Percentiles rank a stretch among this genome's conserved stretches.
Conservation (phyloP, 2,329 filamentous ascomycete species). For the Talaromyces islandicus region DNA sequence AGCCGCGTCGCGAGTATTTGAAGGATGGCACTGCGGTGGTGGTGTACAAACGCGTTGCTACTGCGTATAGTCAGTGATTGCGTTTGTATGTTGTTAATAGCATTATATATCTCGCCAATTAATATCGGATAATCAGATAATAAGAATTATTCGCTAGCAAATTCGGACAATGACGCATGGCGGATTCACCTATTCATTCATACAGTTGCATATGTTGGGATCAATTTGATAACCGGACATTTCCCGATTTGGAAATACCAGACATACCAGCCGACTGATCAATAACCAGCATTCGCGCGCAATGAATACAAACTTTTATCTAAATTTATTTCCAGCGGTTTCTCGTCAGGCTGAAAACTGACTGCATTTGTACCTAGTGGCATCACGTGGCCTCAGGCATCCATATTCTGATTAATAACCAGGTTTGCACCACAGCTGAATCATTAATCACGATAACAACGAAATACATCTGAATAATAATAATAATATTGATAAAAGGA, state of each 20-base stretch:
- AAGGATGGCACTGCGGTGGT: constrained; percentile 18
- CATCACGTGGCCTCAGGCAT: not conserved
- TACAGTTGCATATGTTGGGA: too few species aligned
- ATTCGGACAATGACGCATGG: not conserved
- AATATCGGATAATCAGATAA: not conserved
- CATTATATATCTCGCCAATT: not conserved
- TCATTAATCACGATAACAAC: not conserved
- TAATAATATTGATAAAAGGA: too few species aligned
- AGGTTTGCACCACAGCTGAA: not conserved
- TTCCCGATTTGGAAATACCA: not conserved
- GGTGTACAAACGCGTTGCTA: constrained; percentile 12
- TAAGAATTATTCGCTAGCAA: not conserved
- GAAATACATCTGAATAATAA: not conserved
- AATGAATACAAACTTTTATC: not conserved
- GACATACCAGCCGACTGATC: too few species aligned
- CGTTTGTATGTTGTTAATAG: not conserved
- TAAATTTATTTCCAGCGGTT: not conserved
- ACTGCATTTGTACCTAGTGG: not conserved
- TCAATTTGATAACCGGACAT: not conserved
- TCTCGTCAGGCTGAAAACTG: not conserved
- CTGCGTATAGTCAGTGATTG: not conserved
- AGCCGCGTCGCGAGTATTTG: constrained; percentile 13
- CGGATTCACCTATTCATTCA: not conserved
- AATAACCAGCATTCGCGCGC: too few species aligned
- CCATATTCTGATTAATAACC: not conserved